Evolutionary conservation across 495 filamentous ascomycete genomes (phyloP).

Genomic region (Neurospora sp.): DNA sequence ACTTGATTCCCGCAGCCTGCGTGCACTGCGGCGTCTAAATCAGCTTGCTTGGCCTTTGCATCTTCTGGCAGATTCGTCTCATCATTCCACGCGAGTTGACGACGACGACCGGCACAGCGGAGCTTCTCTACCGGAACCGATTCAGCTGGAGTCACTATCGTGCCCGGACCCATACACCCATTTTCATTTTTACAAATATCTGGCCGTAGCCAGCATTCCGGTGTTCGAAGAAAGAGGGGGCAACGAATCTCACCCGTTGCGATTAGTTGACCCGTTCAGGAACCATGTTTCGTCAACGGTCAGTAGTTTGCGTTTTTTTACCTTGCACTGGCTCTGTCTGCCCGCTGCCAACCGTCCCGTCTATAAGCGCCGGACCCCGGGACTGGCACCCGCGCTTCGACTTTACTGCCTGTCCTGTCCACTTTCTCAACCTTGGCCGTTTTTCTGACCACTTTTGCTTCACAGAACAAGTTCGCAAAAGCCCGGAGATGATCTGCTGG

Average conservation of each 20-base stretch:
- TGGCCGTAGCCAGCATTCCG: neutral
- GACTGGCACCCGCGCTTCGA: neutral
- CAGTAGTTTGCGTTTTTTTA: constrained; percentile 4
- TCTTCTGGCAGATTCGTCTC: neutral
- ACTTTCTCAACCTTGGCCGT: neutral
- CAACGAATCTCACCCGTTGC: neutral
- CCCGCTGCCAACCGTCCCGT: neutral
- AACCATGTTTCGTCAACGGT: constrained; percentile 33
- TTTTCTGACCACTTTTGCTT: constrained; percentile 16
- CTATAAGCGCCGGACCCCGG: neutral
- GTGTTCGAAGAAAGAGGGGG: neutral
- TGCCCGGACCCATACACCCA: neutral
- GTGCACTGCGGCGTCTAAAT: neutral
- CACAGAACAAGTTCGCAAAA: constrained; percentile 75
- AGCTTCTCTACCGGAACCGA: neutral
- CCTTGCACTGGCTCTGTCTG: neutral
- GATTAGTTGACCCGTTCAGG: constrained; percentile 1
- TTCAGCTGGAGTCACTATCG: neutral
- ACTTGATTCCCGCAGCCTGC: neutral
- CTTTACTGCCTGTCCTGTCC: neutral
- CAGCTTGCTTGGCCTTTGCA: neutral
- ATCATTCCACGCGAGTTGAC: neutral
- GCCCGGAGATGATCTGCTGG: constrained; percentile 74
- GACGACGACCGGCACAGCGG: neutral
- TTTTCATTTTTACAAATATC: neutral